These are phyloP conservation scores for Avena atlantica DNA, from an alignment of 176 grass and related monocot species.

Conservation along the genomic window DNA sequence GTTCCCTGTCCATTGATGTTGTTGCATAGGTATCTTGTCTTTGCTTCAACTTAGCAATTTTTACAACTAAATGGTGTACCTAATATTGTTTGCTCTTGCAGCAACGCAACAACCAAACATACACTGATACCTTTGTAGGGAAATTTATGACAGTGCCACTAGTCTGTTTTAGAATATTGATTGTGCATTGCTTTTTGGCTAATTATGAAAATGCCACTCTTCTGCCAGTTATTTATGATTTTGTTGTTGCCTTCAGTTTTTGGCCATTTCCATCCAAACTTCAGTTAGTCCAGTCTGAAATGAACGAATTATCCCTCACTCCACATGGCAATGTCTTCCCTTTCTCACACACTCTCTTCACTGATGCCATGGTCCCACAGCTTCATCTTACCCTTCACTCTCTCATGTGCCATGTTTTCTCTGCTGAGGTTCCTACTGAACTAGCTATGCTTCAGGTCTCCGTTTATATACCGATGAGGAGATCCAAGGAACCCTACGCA, in stretches of 20 bases:
- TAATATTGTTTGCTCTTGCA: conserved; percentile 22
- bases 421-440: neutral
- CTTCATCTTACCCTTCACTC: neutral
- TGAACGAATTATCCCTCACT: neutral
- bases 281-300: neutral
- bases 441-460: neutral
- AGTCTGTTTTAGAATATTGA: neutral
- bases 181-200: neutral
- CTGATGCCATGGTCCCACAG: neutral
- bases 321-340: neutral
- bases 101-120: neutral
- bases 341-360: neutral
- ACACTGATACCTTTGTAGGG: neutral
- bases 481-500: neutral
- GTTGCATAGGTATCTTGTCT: neutral
- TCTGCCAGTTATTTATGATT: neutral
- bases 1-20: conserved; percentile 7
- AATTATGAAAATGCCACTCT: neutral
- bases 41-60: neutral
- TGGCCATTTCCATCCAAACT: neutral
- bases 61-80: neutral
- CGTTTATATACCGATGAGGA: neutral
- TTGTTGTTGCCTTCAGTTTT: neutral
- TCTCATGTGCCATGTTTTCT: neutral
- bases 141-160: neutral